Base-by-base conservation (phyloP, 257 asterid genomes). In the Solanum megistacrolobum region DNA sequence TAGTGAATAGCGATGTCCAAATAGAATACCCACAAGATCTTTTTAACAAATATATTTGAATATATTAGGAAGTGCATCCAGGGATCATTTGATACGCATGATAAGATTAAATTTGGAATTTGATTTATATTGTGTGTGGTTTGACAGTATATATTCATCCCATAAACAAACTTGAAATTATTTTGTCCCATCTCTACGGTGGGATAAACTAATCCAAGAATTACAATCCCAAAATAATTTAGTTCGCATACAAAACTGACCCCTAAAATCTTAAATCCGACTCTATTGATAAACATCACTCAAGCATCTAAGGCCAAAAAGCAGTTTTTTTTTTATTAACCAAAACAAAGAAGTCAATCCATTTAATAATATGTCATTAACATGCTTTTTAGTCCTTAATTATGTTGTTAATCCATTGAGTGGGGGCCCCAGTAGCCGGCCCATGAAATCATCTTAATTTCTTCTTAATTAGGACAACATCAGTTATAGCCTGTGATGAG, bases 371-470 rank as follows among this genome's bases (percentile, higher is more conserved):
- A 31, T 48, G 69, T 48, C 2, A n/a, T 72, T 87, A 65, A 39
- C 86, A 62, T 48, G 75, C 75, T 52, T 87, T 75, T 65, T 82
- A 82, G 36, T 94, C 95, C 60, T 76, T 83, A 83, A 85, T 89
- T 68, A 48, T 48, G 75, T 84, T 84, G 86, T 78, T 89, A 91
- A 91, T 87, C 89, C 90, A 83, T 83, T 14, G 29, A 35, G 9
- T 14, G 74, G 94, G 94, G 96, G 94, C 18, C 92, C 92, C 94
- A 72, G 20, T 73, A 82, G 89, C 98, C 98, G 98, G 92, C 98
- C 98, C 91, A 92, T 95, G 94, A 93, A 91, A 90, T 95, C 98
- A 95, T 92, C 92, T 85, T 89, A 86, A 83, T 92, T 78, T 95
- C 98, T 94, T 92, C 92, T 85, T 89, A 84, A 83, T 92, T 78